These are phyloP conservation scores for Fragaria nilgerrensis DNA, from an alignment of 306 rosid genomes.

Conservation along the genomic window DNA sequence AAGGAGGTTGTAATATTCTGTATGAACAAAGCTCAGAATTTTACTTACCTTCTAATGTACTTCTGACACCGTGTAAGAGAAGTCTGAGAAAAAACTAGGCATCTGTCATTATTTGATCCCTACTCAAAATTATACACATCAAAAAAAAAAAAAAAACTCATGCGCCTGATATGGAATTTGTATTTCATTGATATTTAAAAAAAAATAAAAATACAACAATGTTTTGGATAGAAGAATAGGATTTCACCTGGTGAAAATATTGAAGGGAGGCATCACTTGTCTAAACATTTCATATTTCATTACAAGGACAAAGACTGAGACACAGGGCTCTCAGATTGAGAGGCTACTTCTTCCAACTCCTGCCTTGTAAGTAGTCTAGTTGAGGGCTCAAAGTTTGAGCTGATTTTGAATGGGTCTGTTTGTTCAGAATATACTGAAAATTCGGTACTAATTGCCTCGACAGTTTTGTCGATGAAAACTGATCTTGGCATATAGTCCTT, in stretches of 20 bases:
- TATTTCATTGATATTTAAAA: too few species aligned
- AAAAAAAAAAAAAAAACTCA: too few species aligned
- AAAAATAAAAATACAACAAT: too few species aligned
- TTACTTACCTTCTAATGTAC: background rate
- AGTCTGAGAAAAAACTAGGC: too few species aligned
- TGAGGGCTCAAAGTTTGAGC: slow-evolving; percentile 48
- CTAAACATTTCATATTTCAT: background rate
- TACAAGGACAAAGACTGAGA: slow-evolving; percentile 5
- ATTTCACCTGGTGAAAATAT: background rate
- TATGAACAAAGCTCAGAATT: background rate
- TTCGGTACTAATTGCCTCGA: slow-evolving; percentile 42
- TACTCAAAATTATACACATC: too few species aligned
- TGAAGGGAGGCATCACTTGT: background rate
- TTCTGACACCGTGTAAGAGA: background rate
- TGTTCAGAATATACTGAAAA: slow-evolving; percentile 39
- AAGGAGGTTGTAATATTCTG: slow-evolving; percentile 16
- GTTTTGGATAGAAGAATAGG: background rate
- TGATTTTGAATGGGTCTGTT: slow-evolving; percentile 32
- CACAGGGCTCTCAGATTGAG: slow-evolving; percentile 8
- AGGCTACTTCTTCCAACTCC: slow-evolving; percentile 49
- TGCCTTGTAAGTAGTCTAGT: slow-evolving; percentile 52
- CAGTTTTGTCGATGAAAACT: slow-evolving; percentile 54
- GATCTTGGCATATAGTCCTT: slow-evolving; percentile 72
- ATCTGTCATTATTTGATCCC: background rate
- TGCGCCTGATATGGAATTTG: too few species aligned